phyloP scores from a whole-genome alignment of 2,329 filamentous ascomycete species.

The Verticillium zaregamsianum region DNA sequence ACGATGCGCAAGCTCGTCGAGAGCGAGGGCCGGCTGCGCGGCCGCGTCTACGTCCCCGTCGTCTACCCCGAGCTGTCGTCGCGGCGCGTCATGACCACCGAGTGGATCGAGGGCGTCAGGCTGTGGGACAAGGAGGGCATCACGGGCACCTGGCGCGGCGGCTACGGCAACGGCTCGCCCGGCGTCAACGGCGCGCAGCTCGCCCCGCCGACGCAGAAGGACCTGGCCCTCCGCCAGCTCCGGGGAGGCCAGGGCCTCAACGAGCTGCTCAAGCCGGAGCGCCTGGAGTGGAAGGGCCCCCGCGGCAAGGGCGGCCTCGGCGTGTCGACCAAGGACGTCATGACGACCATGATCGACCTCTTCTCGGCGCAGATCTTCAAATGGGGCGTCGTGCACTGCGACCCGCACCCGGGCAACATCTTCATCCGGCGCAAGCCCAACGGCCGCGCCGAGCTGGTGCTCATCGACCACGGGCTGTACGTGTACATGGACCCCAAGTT shows the following conservation, averaged over 20 bases:
- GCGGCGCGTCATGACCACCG: conserved; percentile 82
- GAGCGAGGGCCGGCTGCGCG: conserved; percentile 69
- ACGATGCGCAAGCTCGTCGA: conserved; percentile 76
- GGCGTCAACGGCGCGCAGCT: conserved; percentile 69
- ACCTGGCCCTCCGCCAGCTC: conserved; percentile 38
- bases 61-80: conserved; percentile 81
- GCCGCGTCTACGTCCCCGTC: conserved; percentile 81
- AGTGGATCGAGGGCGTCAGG: conserved; percentile 95
- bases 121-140: conserved; percentile 89
- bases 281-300: conserved; percentile 71
- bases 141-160: conserved; percentile 72
- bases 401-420: conserved; percentile 96
- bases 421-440: conserved; percentile 83
- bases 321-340: conserved; percentile 76
- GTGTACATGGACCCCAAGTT: conserved; percentile 84
- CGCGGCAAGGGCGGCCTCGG: conserved; percentile 77
- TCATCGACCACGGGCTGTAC: conserved; percentile 97
- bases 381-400: conserved; percentile 93
- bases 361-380: conserved; percentile 99
- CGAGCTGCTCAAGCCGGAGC: conserved; percentile 72
- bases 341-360: conserved; percentile 94
- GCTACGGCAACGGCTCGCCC: conserved; percentile 70
- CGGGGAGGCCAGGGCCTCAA: conserved; percentile 44
- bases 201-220: conserved; percentile 38
- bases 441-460: conserved; percentile 82